Base-by-base conservation (phyloP, 306 rosid species). In the Macrotyloma uniflorum region DNA sequence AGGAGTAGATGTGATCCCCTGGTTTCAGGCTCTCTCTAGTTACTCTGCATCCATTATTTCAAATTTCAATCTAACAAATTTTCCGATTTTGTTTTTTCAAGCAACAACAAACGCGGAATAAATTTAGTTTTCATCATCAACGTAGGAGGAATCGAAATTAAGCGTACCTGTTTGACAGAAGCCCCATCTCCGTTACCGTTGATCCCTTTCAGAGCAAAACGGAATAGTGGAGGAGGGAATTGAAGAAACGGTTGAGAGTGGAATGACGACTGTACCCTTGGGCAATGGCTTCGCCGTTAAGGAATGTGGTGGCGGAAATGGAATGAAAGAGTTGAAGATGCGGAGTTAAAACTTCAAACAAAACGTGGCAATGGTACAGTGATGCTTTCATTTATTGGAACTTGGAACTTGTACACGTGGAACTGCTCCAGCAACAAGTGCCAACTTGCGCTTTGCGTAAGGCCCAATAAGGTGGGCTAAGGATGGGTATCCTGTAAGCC, bases 1-100 rank as follows among this genome's bases (percentile, higher is more conserved):
- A 94, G 64, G 93, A 88, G 83, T 94, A 94, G 69, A 94, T 86
- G 79, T 94, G 98, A 92, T 94, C 97, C 80, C 98, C 97, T 2
- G 90, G 89, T 64, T 92, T 89, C 75, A 94, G 81, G 57, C 88
- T 82, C 83, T 79, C 90, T 75, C 81, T 85, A 22, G 64, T 59
- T 19, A 92, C 87, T 46, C 98, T 92, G 88, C 49, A 45, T 5
- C 64, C 79, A 57, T 19, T 28, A 7, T 49, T 70, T n/a, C 28
- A 8, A 12, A 40, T 59, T 51, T 47, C n/a, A 8, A 49, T 67
- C 33, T 46, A 79, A 8, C 67, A 40, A 69, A 19, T 42, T 24
- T n/a, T 15, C 6, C 13, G 8, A 28, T 8, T 72, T 9, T 24
- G 3, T 46, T 46, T 18, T 23, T 30, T 19, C 16, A 16, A 15